Evolutionary conservation across 208 protist genomes (phyloP).

Genomic region (Leptomonas pyrrhocoris): DNA sequence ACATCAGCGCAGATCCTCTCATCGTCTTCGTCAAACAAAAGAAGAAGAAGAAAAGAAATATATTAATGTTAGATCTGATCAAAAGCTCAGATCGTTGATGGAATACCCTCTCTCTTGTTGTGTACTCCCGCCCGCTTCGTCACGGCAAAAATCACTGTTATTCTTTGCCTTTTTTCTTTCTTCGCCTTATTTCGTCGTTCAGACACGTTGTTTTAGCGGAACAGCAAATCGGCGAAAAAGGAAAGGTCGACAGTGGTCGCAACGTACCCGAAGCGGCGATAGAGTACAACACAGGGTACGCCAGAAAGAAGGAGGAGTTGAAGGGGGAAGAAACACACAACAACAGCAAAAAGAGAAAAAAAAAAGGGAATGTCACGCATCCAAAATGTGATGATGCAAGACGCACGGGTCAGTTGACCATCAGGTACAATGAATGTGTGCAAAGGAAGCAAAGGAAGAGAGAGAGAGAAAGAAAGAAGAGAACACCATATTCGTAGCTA

Average conservation of each 20-base stretch:
- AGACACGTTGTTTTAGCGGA: too few relatives aligned
- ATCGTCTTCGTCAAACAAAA: too few relatives aligned
- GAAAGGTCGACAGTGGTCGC: too few relatives aligned
- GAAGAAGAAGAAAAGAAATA: not conserved
- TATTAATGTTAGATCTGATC: too few relatives aligned
- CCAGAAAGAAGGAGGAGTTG: not conserved
- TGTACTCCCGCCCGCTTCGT: too few relatives aligned
- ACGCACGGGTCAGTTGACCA: slow-evolving; percentile 18
- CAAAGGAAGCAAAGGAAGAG: not conserved
- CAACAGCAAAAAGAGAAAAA: slow-evolving; percentile 9
- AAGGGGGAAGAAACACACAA: slow-evolving; percentile 4
- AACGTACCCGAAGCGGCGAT: too few relatives aligned
- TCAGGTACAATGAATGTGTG: slow-evolving; percentile 7
- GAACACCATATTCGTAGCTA: not conserved
- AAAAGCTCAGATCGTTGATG: too few relatives aligned
- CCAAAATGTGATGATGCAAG: slow-evolving; percentile 5
- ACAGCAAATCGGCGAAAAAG: not conserved
- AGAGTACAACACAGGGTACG: too few relatives aligned
- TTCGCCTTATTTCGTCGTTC: not conserved
- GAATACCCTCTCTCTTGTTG: too few relatives aligned
- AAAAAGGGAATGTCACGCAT: too few relatives aligned
- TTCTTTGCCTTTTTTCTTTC: not conserved
- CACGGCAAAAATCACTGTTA: too few relatives aligned
- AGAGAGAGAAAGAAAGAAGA: not conserved
- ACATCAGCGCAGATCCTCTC: too few relatives aligned